Evolutionary conservation across 805 yeast species (phyloP).

Genomic region (Kluyveromyces siamensis): DNA sequence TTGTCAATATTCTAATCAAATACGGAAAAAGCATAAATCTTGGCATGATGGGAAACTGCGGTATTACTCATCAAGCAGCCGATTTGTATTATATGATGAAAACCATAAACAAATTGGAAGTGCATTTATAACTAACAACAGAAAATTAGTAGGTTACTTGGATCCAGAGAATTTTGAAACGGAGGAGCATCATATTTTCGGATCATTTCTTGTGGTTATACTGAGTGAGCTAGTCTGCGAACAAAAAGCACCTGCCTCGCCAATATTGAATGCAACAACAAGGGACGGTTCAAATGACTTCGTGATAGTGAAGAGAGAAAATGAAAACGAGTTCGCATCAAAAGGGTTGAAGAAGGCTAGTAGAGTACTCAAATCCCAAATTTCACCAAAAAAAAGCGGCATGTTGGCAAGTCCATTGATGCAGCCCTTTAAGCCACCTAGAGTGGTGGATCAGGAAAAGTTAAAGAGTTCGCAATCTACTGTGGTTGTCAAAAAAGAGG

Average conservation of each 20-base stretch:
- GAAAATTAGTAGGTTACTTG: conserved; percentile 12
- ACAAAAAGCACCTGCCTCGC: neutral
- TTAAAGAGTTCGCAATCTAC: neutral
- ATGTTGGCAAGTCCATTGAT: too few species aligned
- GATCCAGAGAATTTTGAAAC: conserved; percentile 16
- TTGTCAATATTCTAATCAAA: conserved; percentile 27
- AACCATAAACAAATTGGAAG: conserved; percentile 18
- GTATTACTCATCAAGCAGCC: conserved; percentile 13
- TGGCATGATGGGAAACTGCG: conserved; percentile 29
- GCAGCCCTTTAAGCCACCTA: conserved; percentile 23
- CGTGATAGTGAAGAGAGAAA: conserved; percentile 5
- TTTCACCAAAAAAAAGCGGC: neutral
- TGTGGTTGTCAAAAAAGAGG: neutral
- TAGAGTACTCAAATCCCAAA: neutral
- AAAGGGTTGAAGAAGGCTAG: neutral
- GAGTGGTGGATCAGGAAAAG: conserved; percentile 3
- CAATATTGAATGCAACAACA: neutral
- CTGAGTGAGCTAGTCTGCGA: conserved; percentile 4
- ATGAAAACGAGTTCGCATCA: neutral
- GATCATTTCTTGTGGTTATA: conserved; percentile 19
- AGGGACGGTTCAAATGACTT: too few species aligned
- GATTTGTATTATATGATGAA: conserved; percentile 17
- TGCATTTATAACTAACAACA: conserved; percentile 17
- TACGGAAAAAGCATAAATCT: conserved; percentile 25
- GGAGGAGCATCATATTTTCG: conserved; percentile 22